Evolutionary conservation across 345 rosid species (phyloP).

Genomic region (Limnanthes douglasii): DNA sequence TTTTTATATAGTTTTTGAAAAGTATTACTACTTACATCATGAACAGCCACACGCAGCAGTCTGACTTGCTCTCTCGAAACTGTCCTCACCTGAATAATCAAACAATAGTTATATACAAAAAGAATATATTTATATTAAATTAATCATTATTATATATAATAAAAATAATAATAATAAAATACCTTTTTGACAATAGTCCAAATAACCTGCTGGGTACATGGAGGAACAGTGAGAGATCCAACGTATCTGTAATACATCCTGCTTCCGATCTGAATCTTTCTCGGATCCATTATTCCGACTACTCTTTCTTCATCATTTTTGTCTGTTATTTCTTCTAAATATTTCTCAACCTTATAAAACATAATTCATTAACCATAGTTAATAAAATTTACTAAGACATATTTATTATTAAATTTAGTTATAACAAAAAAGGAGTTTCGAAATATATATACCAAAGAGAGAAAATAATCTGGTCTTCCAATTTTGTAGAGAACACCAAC

Average conservation of each 20-base stretch:
- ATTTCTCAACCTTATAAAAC: slow-evolving; percentile 15
- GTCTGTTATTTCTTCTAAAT: slow-evolving; percentile 20
- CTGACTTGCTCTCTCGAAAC: slow-evolving; percentile 40
- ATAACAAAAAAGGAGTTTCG: background rate
- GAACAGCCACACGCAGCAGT: slow-evolving; percentile 62
- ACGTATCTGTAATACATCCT: slow-evolving; percentile 56
- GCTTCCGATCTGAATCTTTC: slow-evolving; percentile 25
- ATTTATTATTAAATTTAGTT: background rate
- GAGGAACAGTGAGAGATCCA: slow-evolving; percentile 86
- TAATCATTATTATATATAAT: background rate
- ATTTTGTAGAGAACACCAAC: slow-evolving; percentile 30
- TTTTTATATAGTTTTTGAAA: background rate
- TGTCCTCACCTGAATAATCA: slow-evolving; percentile 40
- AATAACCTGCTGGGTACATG: slow-evolving; percentile 57
- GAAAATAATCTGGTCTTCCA: slow-evolving; percentile 37
- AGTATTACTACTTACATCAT: slow-evolving; percentile 39
- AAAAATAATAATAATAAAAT: background rate
- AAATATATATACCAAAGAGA: slow-evolving; percentile 28
- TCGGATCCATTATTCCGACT: slow-evolving; percentile 39
- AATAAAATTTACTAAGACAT: background rate
- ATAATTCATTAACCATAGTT: slow-evolving; percentile 7
- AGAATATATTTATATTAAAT: background rate
- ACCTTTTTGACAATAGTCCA: slow-evolving; percentile 74
- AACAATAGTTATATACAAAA: background rate
- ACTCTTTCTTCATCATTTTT: slow-evolving; percentile 11